Base-by-base conservation (phyloP, 2,329 filamentous ascomycete genomes). In the Aquanectria penicillioides region DNA sequence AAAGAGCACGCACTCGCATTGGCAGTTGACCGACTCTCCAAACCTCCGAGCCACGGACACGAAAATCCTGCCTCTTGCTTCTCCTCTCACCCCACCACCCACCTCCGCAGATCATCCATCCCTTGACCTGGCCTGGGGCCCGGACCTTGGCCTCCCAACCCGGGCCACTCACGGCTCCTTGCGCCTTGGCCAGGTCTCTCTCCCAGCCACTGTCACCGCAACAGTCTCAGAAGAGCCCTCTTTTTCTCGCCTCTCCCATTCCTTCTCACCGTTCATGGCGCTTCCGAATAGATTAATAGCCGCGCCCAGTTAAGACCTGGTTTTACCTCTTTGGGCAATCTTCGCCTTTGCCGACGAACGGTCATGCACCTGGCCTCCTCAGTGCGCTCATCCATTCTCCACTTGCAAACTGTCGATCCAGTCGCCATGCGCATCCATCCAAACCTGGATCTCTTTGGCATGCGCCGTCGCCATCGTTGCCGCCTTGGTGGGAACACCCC, bases 251-350 rank as follows among this genome's bases (percentile, higher is more conserved):
- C n/a, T n/a, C n/a, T n/a, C n/a, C n/a, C n/a, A 38, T 43, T 43
- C 34, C 31, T 43, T 13, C 47, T 57, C 47, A 57, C 47, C 54
- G 54, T 57, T 34, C 15, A 44, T 25, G 48, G 61, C 44, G 53
- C 61, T 61, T 58, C 61, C 40, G 54, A 22, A 51, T 55, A 63
- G 44, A 63, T 63, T 55, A 57, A 62, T 43, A 60, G 54, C 31
- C 54, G 47, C 54, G 46, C 33, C 17, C 26, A 34, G 11, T 17
- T 46, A 49, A 41, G 58, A 26, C 52, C 40, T 34, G 28, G 18
- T 12, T 46, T 20, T 15, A 17, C 23, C 40, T 5, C 31, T 34
- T 15, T 8, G n/a, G n/a, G n/a, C n/a, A n/a, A n/a, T n/a, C n/a
- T n/a, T n/a, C n/a, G n/a, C n/a, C n/a, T n/a, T n/a, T n/a, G n/a